phyloP scores from a whole-genome alignment of 257 asterid species.

The Solanum virginianum region DNA sequence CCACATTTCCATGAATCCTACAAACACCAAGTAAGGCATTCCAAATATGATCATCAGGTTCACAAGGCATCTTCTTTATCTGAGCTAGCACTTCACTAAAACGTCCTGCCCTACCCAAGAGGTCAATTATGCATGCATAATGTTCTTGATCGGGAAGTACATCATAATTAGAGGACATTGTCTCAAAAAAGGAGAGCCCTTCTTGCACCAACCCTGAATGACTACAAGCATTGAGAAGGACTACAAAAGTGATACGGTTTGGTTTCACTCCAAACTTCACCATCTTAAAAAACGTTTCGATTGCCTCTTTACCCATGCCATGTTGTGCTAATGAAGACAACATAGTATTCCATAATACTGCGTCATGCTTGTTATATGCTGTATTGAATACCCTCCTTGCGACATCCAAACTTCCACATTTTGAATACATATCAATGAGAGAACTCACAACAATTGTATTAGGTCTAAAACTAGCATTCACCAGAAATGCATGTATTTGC shows the following conservation, averaged over 20 bases:
- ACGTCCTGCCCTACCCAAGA: constrained; percentile 42
- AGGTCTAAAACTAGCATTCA: constrained; percentile 32
- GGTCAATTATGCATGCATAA: constrained; percentile 51
- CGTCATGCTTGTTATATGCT: constrained; percentile 27
- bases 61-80: constrained; percentile 33
- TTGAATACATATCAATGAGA: constrained; percentile 67
- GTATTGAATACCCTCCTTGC: constrained; percentile 36
- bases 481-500: constrained; percentile 55
- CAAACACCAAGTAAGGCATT: constrained; percentile 48
- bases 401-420: constrained; percentile 42
- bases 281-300: constrained; percentile 32
- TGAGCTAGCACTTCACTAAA: constrained; percentile 36
- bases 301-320: constrained; percentile 49
- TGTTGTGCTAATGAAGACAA: constrained; percentile 52
- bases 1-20: constrained; percentile 41
- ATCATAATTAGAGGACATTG: constrained; percentile 26
- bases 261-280: constrained; percentile 42
- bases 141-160: constrained; percentile 46
- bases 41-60: constrained; percentile 45
- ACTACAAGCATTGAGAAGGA: constrained; percentile 53
- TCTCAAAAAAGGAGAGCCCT: constrained; percentile 37
- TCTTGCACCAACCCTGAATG: constrained; percentile 45
- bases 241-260: constrained; percentile 40
- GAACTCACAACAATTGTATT: constrained; percentile 45
- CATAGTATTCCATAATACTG: constrained; percentile 57